Conservation (phyloP, 1,139 yeast genomes). For the Yamadazyma taylorii region DNA sequence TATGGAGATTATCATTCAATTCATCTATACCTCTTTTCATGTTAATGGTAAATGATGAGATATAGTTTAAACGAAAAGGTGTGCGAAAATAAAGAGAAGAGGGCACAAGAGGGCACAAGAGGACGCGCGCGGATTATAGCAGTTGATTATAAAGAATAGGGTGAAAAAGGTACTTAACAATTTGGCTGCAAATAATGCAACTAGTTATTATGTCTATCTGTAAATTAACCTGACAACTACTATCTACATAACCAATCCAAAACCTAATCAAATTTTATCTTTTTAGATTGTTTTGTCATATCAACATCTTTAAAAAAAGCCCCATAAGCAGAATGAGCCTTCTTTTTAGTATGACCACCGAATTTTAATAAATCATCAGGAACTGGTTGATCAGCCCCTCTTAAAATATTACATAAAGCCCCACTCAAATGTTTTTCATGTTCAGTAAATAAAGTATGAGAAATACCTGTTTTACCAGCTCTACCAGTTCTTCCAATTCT, state of each 20-base stretch:
- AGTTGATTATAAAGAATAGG: no score
- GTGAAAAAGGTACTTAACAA: no score
- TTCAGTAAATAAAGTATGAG: conserved; percentile 94
- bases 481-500: conserved; percentile 99
- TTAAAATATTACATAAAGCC: conserved; percentile 83
- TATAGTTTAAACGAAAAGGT: no score
- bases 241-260: not conserved
- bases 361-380: conserved; percentile 96
- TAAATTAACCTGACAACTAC: not conserved
- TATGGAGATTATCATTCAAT: conserved; percentile 10
- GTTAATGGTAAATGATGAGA: no score
- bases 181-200: no score
- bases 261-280: conserved; percentile 78
- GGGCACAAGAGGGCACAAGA: no score
- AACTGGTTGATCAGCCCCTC: conserved; percentile 93
- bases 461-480: conserved; percentile 93
- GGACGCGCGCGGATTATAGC: no score
- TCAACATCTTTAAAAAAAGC: conserved; percentile 95
- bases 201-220: no score
- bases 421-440: conserved; percentile 97
- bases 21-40: conserved; percentile 11
- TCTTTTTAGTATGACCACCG: conserved; percentile 97
- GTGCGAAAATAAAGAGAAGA: no score
- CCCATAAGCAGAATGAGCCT: conserved; percentile 94
- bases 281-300: conserved; percentile 82